phyloP scores from a whole-genome alignment of 129 eudicot genomes.

The Tanacetum coccineum region DNA sequence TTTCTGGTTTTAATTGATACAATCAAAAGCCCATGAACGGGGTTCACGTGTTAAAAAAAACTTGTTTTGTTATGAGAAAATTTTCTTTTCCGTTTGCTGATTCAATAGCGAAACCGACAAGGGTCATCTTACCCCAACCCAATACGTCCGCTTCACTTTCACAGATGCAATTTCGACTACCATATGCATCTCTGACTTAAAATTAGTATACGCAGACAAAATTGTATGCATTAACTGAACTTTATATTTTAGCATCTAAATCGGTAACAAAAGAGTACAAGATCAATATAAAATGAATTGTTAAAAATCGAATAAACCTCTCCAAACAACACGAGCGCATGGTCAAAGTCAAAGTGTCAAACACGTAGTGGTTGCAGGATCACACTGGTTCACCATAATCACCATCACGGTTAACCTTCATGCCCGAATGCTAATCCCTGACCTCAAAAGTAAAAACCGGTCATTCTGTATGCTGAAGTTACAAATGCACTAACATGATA shows the following conservation, averaged over 20 bases:
- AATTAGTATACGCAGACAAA: too few species aligned
- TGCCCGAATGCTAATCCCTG: neutral
- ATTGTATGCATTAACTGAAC: too few species aligned
- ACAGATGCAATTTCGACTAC: too few species aligned
- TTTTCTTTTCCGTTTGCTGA: neutral
- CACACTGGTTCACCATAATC: neutral
- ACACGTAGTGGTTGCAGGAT: too few species aligned
- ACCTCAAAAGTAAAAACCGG: neutral
- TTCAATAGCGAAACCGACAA: neutral
- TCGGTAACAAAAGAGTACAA: too few species aligned
- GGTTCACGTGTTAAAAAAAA: neutral
- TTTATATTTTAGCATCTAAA: too few species aligned
- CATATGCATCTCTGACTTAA: too few species aligned
- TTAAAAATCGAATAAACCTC: too few species aligned
- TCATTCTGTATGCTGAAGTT: neutral
- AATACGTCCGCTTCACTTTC: neutral
- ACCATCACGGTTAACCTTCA: neutral
- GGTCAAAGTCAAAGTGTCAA: too few species aligned
- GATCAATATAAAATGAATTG: too few species aligned
- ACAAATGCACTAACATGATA: neutral
- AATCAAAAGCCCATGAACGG: neutral
- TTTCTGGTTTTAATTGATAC: conserved; percentile 10
- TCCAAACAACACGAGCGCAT: too few species aligned
- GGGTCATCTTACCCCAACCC: neutral
- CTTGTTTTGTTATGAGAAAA: neutral